Conservation (phyloP, 73 alveolate genomes). For the Paramecium sonneborni region DNA sequence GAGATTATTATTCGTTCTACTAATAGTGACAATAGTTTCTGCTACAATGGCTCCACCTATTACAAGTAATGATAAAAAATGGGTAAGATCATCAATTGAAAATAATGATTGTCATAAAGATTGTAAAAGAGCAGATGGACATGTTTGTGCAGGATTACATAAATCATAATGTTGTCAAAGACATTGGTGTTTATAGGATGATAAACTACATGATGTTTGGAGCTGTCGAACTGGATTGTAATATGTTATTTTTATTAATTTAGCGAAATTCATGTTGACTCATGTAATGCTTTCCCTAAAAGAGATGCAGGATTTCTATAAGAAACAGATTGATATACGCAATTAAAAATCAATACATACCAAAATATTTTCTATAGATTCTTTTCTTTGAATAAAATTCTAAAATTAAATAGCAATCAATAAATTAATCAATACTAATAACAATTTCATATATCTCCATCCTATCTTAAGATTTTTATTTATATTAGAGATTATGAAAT, state of each 20-base stretch:
- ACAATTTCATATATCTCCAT: no score
- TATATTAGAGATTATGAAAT: no score
- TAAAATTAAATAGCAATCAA: not conserved
- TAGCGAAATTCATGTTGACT: slow-evolving; percentile 50
- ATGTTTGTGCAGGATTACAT: slow-evolving; percentile 62
- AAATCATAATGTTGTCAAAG: slow-evolving; percentile 38
- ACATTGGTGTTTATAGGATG: slow-evolving; percentile 51
- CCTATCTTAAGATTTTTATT: no score
- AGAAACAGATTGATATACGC: not conserved
- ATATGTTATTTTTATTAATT: not conserved
- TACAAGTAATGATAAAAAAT: slow-evolving; percentile 13
- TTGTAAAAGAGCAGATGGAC: slow-evolving; percentile 37
- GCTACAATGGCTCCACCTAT: slow-evolving; percentile 39
- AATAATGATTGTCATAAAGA: slow-evolving; percentile 32
- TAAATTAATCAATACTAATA: no score
- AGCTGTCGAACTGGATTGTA: slow-evolving; percentile 55
- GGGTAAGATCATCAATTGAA: slow-evolving; percentile 33
- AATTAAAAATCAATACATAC: not conserved
- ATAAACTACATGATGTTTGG: slow-evolving; percentile 41
- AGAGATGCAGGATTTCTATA: slow-evolving; percentile 59
- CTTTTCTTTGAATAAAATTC: not conserved
- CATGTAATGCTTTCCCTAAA: slow-evolving; percentile 14
- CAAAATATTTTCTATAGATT: not conserved
- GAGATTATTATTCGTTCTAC: slow-evolving; percentile 35
- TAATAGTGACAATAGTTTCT: not conserved